Conservation (phyloP, 1,139 yeast genomes). For the Hanseniaspora sp. region DNA sequence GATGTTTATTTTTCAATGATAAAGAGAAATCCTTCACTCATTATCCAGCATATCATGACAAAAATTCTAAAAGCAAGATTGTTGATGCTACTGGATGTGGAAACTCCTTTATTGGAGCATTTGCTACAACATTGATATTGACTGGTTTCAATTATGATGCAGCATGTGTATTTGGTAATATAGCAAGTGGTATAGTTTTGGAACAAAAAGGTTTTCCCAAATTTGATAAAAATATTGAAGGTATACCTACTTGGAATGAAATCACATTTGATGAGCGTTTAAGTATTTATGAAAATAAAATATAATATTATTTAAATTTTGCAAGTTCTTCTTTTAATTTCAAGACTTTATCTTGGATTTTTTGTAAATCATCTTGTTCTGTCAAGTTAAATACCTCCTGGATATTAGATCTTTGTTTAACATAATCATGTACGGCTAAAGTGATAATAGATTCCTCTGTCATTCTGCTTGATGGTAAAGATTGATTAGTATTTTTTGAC, state of each 20-base stretch:
- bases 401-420: conserved; percentile 6
- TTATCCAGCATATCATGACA: conserved; percentile 62
- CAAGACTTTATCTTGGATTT: conserved; percentile 1
- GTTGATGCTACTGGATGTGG: conserved; percentile 94
- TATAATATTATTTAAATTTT: neutral
- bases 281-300: conserved; percentile 18
- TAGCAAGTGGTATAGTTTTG: conserved; percentile 69
- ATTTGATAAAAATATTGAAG: conserved; percentile 26
- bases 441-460: neutral
- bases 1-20: conserved; percentile 38
- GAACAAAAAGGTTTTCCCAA: conserved; percentile 68
- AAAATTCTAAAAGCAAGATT: conserved; percentile 35
- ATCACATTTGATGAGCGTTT: conserved; percentile 22
- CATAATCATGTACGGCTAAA: conserved; percentile 1
- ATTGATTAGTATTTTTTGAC: neutral
- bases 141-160: conserved; percentile 39
- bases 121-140: conserved; percentile 48
- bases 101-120: conserved; percentile 75
- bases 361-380: neutral
- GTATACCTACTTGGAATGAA: conserved; percentile 46
- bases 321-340: neutral
- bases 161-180: conserved; percentile 58
- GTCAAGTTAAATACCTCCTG: conserved; percentile 6
- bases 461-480: neutral
- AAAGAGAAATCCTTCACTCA: conserved; percentile 27